Conservation (phyloP, 73 alveolate genomes). For the Loxodes magnus region DNA sequence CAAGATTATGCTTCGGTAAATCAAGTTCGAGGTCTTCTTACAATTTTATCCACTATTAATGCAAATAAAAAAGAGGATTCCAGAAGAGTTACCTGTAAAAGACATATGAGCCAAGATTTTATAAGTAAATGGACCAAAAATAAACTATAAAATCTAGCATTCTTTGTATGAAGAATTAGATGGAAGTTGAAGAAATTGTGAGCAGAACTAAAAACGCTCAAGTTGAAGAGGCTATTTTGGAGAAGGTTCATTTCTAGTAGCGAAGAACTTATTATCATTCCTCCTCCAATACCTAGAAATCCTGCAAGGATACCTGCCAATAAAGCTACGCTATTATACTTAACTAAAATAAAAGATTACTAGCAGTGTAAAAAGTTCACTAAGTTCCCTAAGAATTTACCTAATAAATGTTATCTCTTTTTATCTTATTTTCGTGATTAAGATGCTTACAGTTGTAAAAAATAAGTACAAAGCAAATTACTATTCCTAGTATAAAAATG, state of each 20-base stretch:
- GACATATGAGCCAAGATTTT: no score
- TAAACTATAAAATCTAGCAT: no score
- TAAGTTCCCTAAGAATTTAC: not conserved
- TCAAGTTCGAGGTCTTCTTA: no score
- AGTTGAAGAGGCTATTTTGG: slow-evolving; percentile 17
- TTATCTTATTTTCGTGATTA: not conserved
- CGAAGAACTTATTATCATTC: slow-evolving; percentile 19
- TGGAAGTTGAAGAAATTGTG: no score
- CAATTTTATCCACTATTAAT: no score
- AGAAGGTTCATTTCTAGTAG: slow-evolving; percentile 15
- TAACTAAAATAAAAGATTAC: not conserved
- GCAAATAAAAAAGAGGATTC: no score
- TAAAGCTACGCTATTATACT: no score
- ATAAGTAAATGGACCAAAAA: no score
- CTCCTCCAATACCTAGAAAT: slow-evolving; percentile 24
- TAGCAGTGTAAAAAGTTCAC: not conserved
- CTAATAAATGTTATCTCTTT: slow-evolving; percentile 1
- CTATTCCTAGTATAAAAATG: not conserved
- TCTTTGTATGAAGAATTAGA: no score
- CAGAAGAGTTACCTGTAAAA: no score
- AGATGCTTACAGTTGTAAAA: not conserved
- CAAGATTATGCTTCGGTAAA: no score
- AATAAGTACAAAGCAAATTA: not conserved
- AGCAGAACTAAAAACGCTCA: slow-evolving; percentile 12
- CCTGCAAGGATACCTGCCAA: slow-evolving; percentile 16